Evolutionary conservation across 331 rosid genomes (phyloP), one percentile per base, ranked within the genome.

Genomic region (Erythrophleum ivorense): DNA sequence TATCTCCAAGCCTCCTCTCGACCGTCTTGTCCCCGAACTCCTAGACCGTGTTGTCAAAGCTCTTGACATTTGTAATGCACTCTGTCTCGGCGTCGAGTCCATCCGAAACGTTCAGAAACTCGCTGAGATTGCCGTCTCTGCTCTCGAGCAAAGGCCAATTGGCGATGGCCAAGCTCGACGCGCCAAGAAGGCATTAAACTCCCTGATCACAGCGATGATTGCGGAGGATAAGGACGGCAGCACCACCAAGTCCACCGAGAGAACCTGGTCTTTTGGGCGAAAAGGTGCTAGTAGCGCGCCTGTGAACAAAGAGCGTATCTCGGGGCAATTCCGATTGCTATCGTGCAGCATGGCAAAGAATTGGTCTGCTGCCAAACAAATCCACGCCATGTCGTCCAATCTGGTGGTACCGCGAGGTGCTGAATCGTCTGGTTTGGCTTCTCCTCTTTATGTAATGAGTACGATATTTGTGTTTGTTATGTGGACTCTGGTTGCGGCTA

Each of bases 141-240:
- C 99, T 29, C 77, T 96, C 16, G 90, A 88, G 11, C 88, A 86
- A 7, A 34, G 80, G 50, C 98, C 97, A 2, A 73, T 96, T 12
- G 97, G 98, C 0, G 97, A 96, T 0, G 99, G 99, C 0, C 97
- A 94, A 78, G 93, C 90, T 9, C 92, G 97, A 3, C 87, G 99
- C 0, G 99, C 99, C 0, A 90, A 88, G 15, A 94, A 87, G 90
- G 97, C 98, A 0, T 71, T 96, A 80, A 72, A 46, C 41, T 82
- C 97, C 0, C 81, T 96, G 45, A 62, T 91, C 12, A 53, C 87
- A 0, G 87, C 84, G 8, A 90, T 94, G 92, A 34, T 86, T 24
- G 74, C 83, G 6, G 98, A 94, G 74, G 99, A 96, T 52, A 88
- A 80, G 65, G 97, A 90, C 54, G 83, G 86, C 1, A 53, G 60